Conservation (phyloP, 2,329 filamentous ascomycete species). For the Botrytis hyacinthi region DNA sequence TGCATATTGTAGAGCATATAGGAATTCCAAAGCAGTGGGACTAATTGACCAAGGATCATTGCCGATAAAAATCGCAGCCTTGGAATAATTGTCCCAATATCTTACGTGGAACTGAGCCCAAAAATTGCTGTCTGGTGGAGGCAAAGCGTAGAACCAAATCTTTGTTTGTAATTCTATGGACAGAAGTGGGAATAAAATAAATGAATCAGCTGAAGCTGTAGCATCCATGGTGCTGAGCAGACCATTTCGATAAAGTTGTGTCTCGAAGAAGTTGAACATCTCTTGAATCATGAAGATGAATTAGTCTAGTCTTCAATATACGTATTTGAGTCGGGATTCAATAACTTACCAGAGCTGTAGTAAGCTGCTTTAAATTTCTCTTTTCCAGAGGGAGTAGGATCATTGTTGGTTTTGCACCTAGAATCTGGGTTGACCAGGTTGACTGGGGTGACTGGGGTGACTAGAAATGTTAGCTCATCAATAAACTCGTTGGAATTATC, state of each 20-base stretch:
- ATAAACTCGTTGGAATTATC: too few species aligned
- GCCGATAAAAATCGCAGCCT: not conserved
- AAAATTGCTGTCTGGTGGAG: not conserved
- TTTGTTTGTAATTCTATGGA: not conserved
- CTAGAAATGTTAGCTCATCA: not conserved
- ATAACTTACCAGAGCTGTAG: not conserved
- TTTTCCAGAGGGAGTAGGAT: not conserved
- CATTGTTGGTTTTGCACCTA: not conserved
- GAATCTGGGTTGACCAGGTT: not conserved
- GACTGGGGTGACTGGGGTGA: not conserved
- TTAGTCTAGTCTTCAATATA: not conserved
- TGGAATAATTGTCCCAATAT: not conserved
- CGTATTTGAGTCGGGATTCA: not conserved
- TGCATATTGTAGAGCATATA: not conserved
- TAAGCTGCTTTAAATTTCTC: not conserved
- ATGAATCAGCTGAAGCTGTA: not conserved
- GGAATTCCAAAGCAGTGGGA: not conserved
- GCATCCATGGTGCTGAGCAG: not conserved
- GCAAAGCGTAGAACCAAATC: not conserved
- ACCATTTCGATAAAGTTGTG: not conserved
- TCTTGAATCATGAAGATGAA: not conserved
- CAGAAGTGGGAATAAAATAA: not conserved
- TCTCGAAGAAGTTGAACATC: not conserved
- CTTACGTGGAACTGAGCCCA: not conserved
- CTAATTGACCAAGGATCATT: not conserved